Base-by-base conservation (phyloP, 2,329 filamentous ascomycete species). In the Leptodontidium sp. region DNA sequence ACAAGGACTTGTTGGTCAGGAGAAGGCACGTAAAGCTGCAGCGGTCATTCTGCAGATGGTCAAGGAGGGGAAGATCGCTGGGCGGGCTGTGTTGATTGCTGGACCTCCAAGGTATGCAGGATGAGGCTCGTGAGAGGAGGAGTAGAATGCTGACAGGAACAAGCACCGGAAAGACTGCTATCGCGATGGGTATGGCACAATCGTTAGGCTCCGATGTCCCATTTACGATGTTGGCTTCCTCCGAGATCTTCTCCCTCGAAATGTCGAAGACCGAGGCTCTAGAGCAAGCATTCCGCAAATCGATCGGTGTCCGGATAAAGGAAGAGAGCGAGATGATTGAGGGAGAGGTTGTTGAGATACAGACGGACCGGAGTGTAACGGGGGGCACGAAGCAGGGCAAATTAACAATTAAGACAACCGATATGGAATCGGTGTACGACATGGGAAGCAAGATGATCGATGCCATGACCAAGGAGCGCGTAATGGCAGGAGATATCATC, bases 381-480 rank as follows among this genome's bases (percentile, higher is more conserved):
- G 96, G 96, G 61, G 93, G 92, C 74, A 97, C 96, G 78, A 99
- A 98, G 86, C 95, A 98, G 85, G 96, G 96, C 78, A 99, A 99
- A 83, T 90, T 99, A 73, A 99, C 96, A 24, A 97, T 99, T 84
- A 99, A 99, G 84, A 99, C 96, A 12, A 98, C 95, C 68, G 96
- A 99, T 81, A 99, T 99, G 96, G 96, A 99, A 82, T 97, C 96
- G 14, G 93, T 99, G 74, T 99, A 98, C 83, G 96, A 99, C 78
- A 98, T 99, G 94, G 96, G 96, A 73, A 95, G 92, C 74, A 98
- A 98, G 84, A 98, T 99, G 96, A 99, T 99, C 74, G 96, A 99
- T 79, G 94, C 94, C 73, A 98, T 99, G 94, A 98, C 94, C 74
- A 98, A 98, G 83, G 96, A 99, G 84, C 95, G 97, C 77, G 93